Evolutionary conservation across 352 stramenopile genomes (phyloP).

Genomic region (Globisporangium okanoganense): DNA sequence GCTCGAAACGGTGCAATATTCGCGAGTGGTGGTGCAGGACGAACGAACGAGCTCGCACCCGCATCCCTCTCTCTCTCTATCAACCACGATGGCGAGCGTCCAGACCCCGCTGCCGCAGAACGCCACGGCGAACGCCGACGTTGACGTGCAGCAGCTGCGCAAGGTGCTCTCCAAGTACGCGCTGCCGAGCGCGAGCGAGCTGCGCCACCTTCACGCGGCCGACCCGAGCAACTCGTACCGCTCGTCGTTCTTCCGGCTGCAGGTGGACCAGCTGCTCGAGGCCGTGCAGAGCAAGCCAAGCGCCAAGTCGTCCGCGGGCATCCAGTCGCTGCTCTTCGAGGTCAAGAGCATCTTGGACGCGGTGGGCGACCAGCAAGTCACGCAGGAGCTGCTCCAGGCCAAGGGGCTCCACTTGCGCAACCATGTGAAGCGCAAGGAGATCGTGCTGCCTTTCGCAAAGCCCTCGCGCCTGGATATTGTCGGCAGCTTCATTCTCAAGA

Average conservation of each 20-base stretch:
- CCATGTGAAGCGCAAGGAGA: slow-evolving; percentile 81
- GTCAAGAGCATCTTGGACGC: slow-evolving; percentile 73
- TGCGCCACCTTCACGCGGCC: slow-evolving; percentile 70
- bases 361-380: slow-evolving; percentile 69
- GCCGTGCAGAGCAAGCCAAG: slow-evolving; percentile 53
- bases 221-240: slow-evolving; percentile 73
- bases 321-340: slow-evolving; percentile 77
- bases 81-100: slow-evolving; percentile 12
- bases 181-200: slow-evolving; percentile 82
- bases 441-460: slow-evolving; percentile 79
- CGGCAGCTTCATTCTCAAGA: slow-evolving; percentile 86
- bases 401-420: slow-evolving; percentile 59
- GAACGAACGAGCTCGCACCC: background rate
- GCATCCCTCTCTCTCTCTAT: slow-evolving; percentile 2
- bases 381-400: slow-evolving; percentile 55
- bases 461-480: slow-evolving; percentile 78
- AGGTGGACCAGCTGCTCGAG: slow-evolving; percentile 85
- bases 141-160: slow-evolving; percentile 53
- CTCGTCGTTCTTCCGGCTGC: slow-evolving; percentile 82
- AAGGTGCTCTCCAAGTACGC: slow-evolving; percentile 86
- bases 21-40: slow-evolving; percentile 4
- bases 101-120: slow-evolving; percentile 10
- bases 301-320: slow-evolving; percentile 34
- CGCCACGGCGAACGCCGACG: slow-evolving; percentile 14
- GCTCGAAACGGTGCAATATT: slow-evolving; percentile 13